These are phyloP conservation scores for Leptosphaerulina australis DNA, from an alignment of 2,329 filamentous ascomycete species.

Conservation along the genomic window DNA sequence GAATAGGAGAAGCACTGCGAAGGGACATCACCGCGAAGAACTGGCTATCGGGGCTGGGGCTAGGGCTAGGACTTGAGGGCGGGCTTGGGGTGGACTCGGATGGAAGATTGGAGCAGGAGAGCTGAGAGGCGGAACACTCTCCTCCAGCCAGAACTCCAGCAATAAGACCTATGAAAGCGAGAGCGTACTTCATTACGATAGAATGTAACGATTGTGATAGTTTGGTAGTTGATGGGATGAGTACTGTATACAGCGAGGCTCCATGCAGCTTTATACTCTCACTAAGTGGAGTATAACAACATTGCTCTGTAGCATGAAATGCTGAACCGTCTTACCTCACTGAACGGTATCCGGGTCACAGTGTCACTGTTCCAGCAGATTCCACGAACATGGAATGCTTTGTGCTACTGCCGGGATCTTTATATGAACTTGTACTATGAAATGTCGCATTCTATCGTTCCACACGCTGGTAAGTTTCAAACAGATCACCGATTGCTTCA, in stretches of 20 bases:
- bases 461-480: slow-evolving; percentile 9
- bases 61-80: slow-evolving; percentile 6
- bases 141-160: slow-evolving; percentile 32
- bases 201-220: slow-evolving; percentile 3
- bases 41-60: too few relatives aligned
- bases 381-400: slow-evolving; percentile 1
- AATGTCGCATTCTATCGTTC: slow-evolving; percentile 18
- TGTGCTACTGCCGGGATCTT: neutral
- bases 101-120: neutral
- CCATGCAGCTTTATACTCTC: slow-evolving; percentile 8
- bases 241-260: slow-evolving; percentile 4
- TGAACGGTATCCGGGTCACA: neutral
- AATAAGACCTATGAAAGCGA: slow-evolving; percentile 37
- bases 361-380: slow-evolving; percentile 2
- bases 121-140: slow-evolving; percentile 16
- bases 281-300: neutral
- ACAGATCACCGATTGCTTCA: slow-evolving; percentile 23
- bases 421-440: slow-evolving; percentile 2
- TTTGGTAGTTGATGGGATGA: neutral
- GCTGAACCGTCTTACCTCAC: neutral
- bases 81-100: slow-evolving; percentile 5
- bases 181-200: slow-evolving; percentile 45
- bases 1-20: slow-evolving; percentile 57
- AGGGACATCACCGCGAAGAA: slow-evolving; percentile 54
- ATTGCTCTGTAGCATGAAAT: neutral